These are phyloP conservation scores for Phlebiopsis gigantea DNA, from an alignment of 768 basidiomycete species.

Conservation along the genomic window DNA sequence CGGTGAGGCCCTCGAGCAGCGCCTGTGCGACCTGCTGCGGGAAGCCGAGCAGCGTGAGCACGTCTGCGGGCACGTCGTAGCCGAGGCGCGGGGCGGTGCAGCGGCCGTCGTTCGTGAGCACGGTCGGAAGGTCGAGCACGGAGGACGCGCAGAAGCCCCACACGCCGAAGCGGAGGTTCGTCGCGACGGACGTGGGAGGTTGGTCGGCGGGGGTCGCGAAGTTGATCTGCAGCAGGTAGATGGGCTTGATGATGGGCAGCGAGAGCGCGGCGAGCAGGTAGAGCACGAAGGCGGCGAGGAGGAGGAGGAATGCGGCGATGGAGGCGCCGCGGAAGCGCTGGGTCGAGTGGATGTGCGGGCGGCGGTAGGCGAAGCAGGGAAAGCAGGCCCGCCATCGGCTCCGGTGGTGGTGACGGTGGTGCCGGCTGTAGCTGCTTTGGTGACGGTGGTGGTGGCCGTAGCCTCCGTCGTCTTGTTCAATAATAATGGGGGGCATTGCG, in stretches of 20 bases:
- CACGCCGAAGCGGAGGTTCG: slow-evolving; percentile 67
- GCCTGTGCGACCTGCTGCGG: slow-evolving; percentile 33
- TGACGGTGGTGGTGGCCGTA: slow-evolving; percentile 8
- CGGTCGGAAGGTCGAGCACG: slow-evolving; percentile 31
- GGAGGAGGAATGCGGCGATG: slow-evolving; percentile 39
- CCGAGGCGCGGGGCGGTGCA: slow-evolving; percentile 68
- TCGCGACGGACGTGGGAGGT: slow-evolving; percentile 47
- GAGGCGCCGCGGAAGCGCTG: slow-evolving; percentile 41
- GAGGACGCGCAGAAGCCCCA: slow-evolving; percentile 75
- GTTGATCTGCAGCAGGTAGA: slow-evolving; percentile 52
- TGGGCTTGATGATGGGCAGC: slow-evolving; percentile 63
- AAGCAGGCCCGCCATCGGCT: slow-evolving; percentile 7
- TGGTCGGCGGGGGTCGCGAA: slow-evolving; percentile 29
- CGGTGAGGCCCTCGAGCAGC: slow-evolving; percentile 39
- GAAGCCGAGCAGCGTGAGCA: slow-evolving; percentile 40
- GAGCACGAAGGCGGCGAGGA: slow-evolving; percentile 62
- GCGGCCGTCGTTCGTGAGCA: slow-evolving; percentile 33
- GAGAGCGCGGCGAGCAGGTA: slow-evolving; percentile 74
- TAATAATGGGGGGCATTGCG: slow-evolving; percentile 7
- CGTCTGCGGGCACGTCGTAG: slow-evolving; percentile 48
- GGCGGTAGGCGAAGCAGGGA: slow-evolving; percentile 4
- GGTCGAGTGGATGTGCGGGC: slow-evolving; percentile 5
- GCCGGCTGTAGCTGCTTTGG: not conserved
- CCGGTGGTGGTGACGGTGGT: slow-evolving; percentile 2
- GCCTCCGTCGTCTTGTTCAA: slow-evolving; percentile 8